Evolutionary conservation across 1,139 yeast species (phyloP).

Genomic region (Meyerozyma guilliermondii): DNA sequence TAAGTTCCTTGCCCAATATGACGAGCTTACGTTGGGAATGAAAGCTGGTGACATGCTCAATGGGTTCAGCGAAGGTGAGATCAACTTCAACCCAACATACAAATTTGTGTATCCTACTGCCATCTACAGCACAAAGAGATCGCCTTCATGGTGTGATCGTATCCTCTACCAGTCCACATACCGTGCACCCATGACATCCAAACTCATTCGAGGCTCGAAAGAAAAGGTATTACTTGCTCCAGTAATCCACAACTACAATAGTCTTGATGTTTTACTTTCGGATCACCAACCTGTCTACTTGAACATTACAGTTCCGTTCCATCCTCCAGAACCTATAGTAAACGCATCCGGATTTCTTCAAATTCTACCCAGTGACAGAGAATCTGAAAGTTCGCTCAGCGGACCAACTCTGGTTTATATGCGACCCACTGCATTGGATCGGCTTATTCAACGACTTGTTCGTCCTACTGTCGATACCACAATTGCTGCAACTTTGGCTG

Average conservation of each 20-base stretch:
- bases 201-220: conserved; percentile 1
- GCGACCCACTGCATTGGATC: conserved; percentile 37
- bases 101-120: conserved; percentile 52
- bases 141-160: conserved; percentile 90
- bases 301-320: conserved; percentile 35
- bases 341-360: conserved; percentile 39
- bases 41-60: conserved; percentile 42
- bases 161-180: conserved; percentile 55
- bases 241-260: conserved; percentile 30
- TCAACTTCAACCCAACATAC: conserved; percentile 71
- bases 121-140: conserved; percentile 52
- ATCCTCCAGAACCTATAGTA: conserved; percentile 39
- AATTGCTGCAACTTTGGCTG: conserved; percentile 38
- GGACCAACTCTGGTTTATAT: conserved; percentile 44
- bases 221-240: conserved; percentile 15
- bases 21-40: conserved; percentile 54
- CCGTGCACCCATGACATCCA: conserved; percentile 9
- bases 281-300: conserved; percentile 46
- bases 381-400: conserved; percentile 21
- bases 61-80: conserved; percentile 60
- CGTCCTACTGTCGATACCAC: conserved; percentile 28
- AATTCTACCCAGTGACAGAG: conserved; percentile 23
- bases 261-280: conserved; percentile 31
- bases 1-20: conserved; percentile 33
- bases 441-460: conserved; percentile 20